phyloP scores from a whole-genome alignment of 345 rosid genomes.

The Jatropha curcas region DNA sequence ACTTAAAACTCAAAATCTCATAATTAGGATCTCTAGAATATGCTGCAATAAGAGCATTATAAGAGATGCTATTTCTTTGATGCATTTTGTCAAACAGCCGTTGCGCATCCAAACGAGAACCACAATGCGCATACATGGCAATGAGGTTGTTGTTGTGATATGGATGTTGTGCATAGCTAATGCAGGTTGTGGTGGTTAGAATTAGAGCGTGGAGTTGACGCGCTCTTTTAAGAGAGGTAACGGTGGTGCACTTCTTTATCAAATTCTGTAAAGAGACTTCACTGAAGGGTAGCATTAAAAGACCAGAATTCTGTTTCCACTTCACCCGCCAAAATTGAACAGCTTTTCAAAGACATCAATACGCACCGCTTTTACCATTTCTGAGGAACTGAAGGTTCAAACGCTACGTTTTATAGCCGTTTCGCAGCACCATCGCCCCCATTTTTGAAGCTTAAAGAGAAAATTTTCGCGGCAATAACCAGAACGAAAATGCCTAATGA shows the following conservation, averaged over 20 bases:
- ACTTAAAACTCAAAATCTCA: slow-evolving; percentile 34
- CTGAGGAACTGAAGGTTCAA: background rate
- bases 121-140: slow-evolving; percentile 66
- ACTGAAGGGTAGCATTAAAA: slow-evolving; percentile 36
- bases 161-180: slow-evolving; percentile 38
- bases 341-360: background rate
- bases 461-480: background rate
- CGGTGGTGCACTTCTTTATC: slow-evolving; percentile 51
- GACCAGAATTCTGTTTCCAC: background rate
- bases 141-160: slow-evolving; percentile 61
- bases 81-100: slow-evolving; percentile 6
- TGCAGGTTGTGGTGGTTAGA: slow-evolving; percentile 37
- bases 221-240: slow-evolving; percentile 40
- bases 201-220: slow-evolving; percentile 69
- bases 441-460: background rate
- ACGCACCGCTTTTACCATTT: background rate
- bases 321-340: background rate
- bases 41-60: slow-evolving; percentile 69
- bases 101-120: slow-evolving; percentile 21
- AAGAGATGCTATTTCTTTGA: slow-evolving; percentile 51
- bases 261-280: slow-evolving; percentile 41
- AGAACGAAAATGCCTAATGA: slow-evolving; percentile 34
- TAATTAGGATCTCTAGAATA: slow-evolving; percentile 47
- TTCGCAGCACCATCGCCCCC: background rate
- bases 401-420: background rate